Base-by-base conservation (phyloP, 192 early-diverging fungal genomes). In the Dispira simplex region DNA sequence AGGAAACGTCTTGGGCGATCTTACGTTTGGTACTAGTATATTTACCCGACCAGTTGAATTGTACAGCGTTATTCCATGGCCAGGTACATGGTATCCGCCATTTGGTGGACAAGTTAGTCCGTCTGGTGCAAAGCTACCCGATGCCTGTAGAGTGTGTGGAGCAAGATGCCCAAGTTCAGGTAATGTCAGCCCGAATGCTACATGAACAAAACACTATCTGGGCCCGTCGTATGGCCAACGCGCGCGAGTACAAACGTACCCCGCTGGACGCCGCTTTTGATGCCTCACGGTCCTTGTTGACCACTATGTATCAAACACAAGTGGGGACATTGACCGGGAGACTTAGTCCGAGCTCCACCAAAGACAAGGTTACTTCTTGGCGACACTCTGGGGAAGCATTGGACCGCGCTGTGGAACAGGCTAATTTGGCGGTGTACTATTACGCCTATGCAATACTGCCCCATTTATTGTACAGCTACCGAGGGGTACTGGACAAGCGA, bases 1-100 rank as follows among this genome's bases (percentile, higher is more conserved):
- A 20, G 16, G 59, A 62, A 39, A 8, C 44, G 20, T 62, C 59
- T 0, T 62, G 44, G 43, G 59, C 59, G 1, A 25, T 62, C 16
- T 21, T 62, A 11, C 28, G 43, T 16, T 45, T 62, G 21, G 8
- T 62, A 2, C 59, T 62, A 25, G 59, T n/a, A 3, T 45, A 45
- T 5, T 45, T 62, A 11, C n/a, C 59, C 10, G 59, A n/a, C 18
- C 59, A 62, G 59, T 21, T 62, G 59, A 43, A 62, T 11, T 45
- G 44, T n/a, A 25, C 25, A 25, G 44, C 59, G 2, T 44, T 62
- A 21, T 62, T 62, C 26, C 14, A 8, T 12, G 59, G 43, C 43
- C 59, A 62, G 43, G 44, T 16, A 14, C 20, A n/a, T 20, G 26
- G 20, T 11, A 44, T 62, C n/a, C 39, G 43, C 6, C 3, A 18